Evolutionary conservation across 176 grass and related monocot species (phyloP).

Genomic region (Melocanna baccifera): DNA sequence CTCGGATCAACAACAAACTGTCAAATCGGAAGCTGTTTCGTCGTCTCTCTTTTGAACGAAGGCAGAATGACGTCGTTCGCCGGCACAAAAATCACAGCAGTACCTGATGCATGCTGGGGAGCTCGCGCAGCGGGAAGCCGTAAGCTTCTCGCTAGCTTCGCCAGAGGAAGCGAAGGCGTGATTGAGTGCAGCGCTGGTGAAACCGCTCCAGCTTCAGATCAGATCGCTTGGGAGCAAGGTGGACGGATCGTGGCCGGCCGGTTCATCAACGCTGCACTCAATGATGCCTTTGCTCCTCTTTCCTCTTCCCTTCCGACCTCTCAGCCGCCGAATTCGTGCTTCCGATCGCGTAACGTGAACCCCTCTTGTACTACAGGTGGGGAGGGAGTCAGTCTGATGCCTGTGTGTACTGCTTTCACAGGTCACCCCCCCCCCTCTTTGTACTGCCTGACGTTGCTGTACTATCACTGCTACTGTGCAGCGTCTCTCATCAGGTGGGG

Average conservation of each 20-base stretch:
- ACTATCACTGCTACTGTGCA: neutral
- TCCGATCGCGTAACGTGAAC: neutral
- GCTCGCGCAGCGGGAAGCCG: too few relatives aligned
- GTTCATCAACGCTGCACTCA: slow-evolving; percentile 99
- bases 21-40: too few relatives aligned
- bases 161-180: slow-evolving; percentile 43
- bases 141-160: too few relatives aligned
- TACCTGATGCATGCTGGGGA: too few relatives aligned
- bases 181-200: slow-evolving; percentile 48
- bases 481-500: neutral
- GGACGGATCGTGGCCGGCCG: neutral
- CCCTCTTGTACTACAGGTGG: neutral
- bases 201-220: neutral
- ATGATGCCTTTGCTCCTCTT: slow-evolving; percentile 49
- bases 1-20: too few relatives aligned
- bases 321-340: neutral
- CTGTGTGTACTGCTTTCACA: neutral
- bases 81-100: too few relatives aligned
- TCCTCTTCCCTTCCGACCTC: neutral
- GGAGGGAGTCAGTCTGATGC: neutral
- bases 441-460: neutral
- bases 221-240: too few relatives aligned
- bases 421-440: neutral
- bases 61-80: too few relatives aligned
- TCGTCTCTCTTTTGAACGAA: too few relatives aligned